These are phyloP conservation scores for Rhododendron griersonianum DNA, from an alignment of 148 eudicot species.

Conservation along the genomic window DNA sequence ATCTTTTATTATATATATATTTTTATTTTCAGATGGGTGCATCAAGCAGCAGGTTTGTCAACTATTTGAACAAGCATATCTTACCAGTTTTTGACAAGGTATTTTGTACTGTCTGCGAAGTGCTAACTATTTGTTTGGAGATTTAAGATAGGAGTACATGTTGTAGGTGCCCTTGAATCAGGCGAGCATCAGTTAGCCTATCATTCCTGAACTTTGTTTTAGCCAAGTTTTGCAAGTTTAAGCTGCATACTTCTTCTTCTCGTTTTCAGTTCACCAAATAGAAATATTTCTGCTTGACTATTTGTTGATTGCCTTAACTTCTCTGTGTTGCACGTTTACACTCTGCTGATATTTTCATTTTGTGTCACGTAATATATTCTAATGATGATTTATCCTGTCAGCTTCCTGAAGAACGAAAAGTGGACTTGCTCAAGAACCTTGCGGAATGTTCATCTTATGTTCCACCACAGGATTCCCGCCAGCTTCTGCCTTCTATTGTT, in stretches of 20 bases:
- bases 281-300: background rate
- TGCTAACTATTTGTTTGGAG: background rate
- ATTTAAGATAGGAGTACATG: background rate
- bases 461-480: slow-evolving; percentile 80
- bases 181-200: background rate
- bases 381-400: slow-evolving; percentile 22
- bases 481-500: slow-evolving; percentile 77
- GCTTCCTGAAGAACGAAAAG: slow-evolving; percentile 83
- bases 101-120: background rate
- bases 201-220: background rate
- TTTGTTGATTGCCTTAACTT: background rate
- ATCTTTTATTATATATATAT: background rate
- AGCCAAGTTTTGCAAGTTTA: background rate
- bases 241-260: background rate
- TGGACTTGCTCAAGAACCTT: slow-evolving; percentile 80
- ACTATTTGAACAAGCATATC: slow-evolving; percentile 67
- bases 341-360: background rate
- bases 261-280: background rate
- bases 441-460: slow-evolving; percentile 81
- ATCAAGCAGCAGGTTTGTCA: slow-evolving; percentile 76
- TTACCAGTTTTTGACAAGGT: slow-evolving; percentile 92
- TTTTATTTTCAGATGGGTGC: slow-evolving; percentile 72
- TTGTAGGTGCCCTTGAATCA: background rate
- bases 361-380: background rate
- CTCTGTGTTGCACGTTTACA: background rate